Evolutionary conservation across 495 filamentous ascomycete species (phyloP), one percentile per base, ranked within the genome.

Genomic region (Astrothelium subdiscretum): DNA sequence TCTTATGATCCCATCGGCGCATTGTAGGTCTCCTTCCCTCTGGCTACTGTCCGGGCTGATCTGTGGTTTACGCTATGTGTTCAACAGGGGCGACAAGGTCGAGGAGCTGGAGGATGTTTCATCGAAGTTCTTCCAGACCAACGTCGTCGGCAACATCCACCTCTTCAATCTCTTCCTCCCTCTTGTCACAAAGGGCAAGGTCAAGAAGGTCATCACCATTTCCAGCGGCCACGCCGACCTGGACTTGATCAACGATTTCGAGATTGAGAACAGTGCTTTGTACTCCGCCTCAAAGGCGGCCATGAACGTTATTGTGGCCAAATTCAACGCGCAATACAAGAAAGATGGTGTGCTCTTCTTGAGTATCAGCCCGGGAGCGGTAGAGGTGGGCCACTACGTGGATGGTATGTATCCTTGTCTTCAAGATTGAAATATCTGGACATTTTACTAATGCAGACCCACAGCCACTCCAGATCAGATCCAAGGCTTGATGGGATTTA

Each of bases 151-250:
- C 29, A 74, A 74, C 38, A 70, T 84, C 67, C 74, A 84, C 62
- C 69, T 80, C 1, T 77, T 79, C 67, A 79, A 81, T 67, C 59
- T 74, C n/a, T 85, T 81, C 70, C 32, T 81, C 2, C 80, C 82
- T 4, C 73, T 84, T 0, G 73, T 85, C 63, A 67, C 70, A 2
- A 71, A 73, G n/a, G 79, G 81, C 31, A 66, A 69, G 12, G 65
- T 29, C 29, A 85, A 84, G 68, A 86, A 86, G 63, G 74, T 84
- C 59, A 75, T 85, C 59, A 59, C 76, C 29, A 77, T 85, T 31
- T 79, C 80, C 11, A 76, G 67, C 12, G 83, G 79, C 31, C 29
- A 71, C 27, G 80, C 72, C 0, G 82, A 81, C 62, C 29, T 81
- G 20, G 77, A 83, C 57, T 51, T 79, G 3, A 72, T 72, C 52